A percentile compares a stretch with the other conserved stretches of the same genome.
phyloP scores from a whole-genome alignment of 805 yeast species.

The Phaffomyces antillensis region DNA sequence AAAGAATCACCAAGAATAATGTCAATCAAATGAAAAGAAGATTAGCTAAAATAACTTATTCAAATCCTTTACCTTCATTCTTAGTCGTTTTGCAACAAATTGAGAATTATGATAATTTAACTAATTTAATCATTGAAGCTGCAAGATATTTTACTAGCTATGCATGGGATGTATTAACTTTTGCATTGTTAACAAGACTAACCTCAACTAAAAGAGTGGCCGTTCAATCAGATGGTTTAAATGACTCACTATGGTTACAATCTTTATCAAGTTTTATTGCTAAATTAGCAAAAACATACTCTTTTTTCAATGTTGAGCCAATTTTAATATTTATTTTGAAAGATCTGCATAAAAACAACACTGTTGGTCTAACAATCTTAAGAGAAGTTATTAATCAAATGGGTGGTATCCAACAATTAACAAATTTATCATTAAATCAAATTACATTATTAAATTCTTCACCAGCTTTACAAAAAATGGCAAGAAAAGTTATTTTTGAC shows the following conservation, averaged over 20 bases:
- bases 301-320: conserved; percentile 52
- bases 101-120: conserved; percentile 87
- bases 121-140: conserved; percentile 68
- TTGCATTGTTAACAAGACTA: conserved; percentile 62
- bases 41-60: conserved; percentile 61
- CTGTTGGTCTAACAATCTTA: conserved; percentile 54
- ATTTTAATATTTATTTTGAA: conserved; percentile 54
- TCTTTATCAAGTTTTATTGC: conserved; percentile 77
- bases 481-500: conserved; percentile 47
- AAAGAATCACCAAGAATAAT: conserved; percentile 77
- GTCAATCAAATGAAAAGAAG: conserved; percentile 64
- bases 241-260: conserved; percentile 79
- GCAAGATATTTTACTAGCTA: conserved; percentile 67
- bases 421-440: conserved; percentile 61
- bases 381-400: conserved; percentile 61
- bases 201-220: conserved; percentile 57
- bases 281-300: conserved; percentile 50
- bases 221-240: conserved; percentile 71
- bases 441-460: conserved; percentile 62
- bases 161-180: conserved; percentile 82
- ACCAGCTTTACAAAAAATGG: conserved; percentile 44
- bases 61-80: conserved; percentile 76
- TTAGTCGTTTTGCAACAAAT: conserved; percentile 68
- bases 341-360: conserved; percentile 53
- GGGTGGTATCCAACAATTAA: conserved; percentile 71